phyloP scores from a whole-genome alignment of 2,329 filamentous ascomycete genomes.

The Westerdykella sp. region DNA sequence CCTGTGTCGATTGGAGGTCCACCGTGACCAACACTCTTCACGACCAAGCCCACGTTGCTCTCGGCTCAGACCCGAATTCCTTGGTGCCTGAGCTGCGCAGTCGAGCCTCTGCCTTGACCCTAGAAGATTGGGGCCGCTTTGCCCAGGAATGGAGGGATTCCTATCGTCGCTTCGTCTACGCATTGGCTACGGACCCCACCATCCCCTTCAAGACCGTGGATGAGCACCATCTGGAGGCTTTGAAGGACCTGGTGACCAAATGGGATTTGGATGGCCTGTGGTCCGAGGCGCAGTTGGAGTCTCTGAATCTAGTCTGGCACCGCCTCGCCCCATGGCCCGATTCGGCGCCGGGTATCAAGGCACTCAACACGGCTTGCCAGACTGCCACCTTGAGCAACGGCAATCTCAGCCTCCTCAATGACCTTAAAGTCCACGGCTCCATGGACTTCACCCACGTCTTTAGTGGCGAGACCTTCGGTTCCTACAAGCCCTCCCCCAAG shows the following conservation, averaged over 20 bases:
- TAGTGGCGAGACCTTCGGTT: constrained; percentile 63
- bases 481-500: constrained; percentile 65
- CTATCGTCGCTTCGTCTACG: constrained; percentile 56
- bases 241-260: constrained; percentile 52
- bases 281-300: constrained; percentile 35
- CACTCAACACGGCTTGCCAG: constrained; percentile 42
- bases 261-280: constrained; percentile 57
- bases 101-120: constrained; percentile 47
- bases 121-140: constrained; percentile 53
- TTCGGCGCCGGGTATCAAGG: constrained; percentile 50
- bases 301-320: constrained; percentile 62
- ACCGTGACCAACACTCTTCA: constrained; percentile 57
- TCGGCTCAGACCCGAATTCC: constrained; percentile 43
- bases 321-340: constrained; percentile 65
- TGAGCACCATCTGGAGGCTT: constrained; percentile 60
- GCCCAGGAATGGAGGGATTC: constrained; percentile 64
- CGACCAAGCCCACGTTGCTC: constrained; percentile 42
- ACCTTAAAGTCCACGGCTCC: constrained; percentile 54
- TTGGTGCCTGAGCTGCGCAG: constrained; percentile 45
- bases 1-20: constrained; percentile 71
- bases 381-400: constrained; percentile 71
- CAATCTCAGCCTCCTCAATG: constrained; percentile 59
- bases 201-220: constrained; percentile 63
- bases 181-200: constrained; percentile 43
- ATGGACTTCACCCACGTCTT: constrained; percentile 59